Conservation (phyloP, 2,329 filamentous ascomycete species). For the Hortaea werneckii region DNA sequence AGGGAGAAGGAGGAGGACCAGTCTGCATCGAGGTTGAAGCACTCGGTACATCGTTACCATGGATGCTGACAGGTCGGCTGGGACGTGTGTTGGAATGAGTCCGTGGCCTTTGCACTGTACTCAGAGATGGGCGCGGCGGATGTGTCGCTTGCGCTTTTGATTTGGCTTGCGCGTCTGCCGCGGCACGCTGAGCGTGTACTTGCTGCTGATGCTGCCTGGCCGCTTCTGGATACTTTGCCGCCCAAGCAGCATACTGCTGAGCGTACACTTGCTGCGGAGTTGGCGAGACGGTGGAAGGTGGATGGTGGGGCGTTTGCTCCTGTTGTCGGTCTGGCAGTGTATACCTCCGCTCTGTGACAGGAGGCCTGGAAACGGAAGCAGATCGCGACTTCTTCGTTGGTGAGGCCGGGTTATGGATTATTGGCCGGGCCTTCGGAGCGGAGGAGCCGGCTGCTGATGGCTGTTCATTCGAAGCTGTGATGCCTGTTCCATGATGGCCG, state of each 20-base stretch:
- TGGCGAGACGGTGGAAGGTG: conserved; percentile 2
- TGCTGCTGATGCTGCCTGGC: background rate
- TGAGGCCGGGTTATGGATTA: conserved; percentile 17
- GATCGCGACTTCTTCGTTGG: conserved; percentile 3
- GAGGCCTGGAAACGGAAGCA: conserved; percentile 5
- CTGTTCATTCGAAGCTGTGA: conserved; percentile 2
- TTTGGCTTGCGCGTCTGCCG: background rate
- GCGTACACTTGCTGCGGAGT: conserved; percentile 6
- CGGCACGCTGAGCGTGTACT: background rate
- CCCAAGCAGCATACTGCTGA: conserved; percentile 7
- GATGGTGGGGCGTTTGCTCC: conserved; percentile 1
- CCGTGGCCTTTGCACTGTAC: conserved; percentile 6
- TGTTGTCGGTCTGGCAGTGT: conserved; percentile 7
- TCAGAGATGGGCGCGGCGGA: background rate
- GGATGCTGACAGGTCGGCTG: conserved; percentile 15
- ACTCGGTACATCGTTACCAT: conserved; percentile 9
- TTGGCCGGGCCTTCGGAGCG: conserved; percentile 9
- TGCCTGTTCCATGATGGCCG: conserved; percentile 26
- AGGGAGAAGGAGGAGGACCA: conserved; percentile 18
- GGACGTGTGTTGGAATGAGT: conserved; percentile 1
- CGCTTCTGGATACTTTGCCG: background rate
- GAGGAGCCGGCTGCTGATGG: conserved; percentile 4
- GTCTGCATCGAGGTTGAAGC: conserved; percentile 2
- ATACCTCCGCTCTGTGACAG: conserved; percentile 15
- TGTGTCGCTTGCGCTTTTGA: background rate